Evolutionary conservation across 208 protist genomes (phyloP).

Genomic region (Herpetomonas samuelpessoai): DNA sequence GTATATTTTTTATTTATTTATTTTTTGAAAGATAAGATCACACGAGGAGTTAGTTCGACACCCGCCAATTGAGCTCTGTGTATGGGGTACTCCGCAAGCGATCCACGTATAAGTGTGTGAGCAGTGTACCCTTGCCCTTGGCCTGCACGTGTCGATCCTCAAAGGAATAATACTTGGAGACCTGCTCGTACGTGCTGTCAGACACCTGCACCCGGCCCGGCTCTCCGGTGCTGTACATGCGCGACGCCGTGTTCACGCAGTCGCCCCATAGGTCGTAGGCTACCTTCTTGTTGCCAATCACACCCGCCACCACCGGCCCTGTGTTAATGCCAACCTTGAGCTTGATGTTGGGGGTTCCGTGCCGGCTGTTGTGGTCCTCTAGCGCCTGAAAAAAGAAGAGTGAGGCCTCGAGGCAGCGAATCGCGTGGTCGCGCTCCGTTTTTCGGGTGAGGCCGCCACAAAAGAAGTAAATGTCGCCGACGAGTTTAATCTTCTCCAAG

Average conservation of each 20-base stretch:
- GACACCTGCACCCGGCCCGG: slow-evolving; percentile 35
- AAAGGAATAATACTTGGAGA: slow-evolving; percentile 28
- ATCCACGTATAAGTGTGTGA: slow-evolving; percentile 33
- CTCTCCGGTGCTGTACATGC: slow-evolving; percentile 34
- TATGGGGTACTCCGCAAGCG: slow-evolving; percentile 16
- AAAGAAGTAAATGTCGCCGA: slow-evolving; percentile 55
- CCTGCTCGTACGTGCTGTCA: slow-evolving; percentile 22
- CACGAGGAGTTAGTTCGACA: slow-evolving; percentile 17
- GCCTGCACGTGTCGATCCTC: slow-evolving; percentile 28
- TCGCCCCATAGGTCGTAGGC: slow-evolving; percentile 60
- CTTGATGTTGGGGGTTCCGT: slow-evolving; percentile 29
- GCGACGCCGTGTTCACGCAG: slow-evolving; percentile 41
- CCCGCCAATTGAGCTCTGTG: slow-evolving; percentile 24
- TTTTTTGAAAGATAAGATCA: too few relatives aligned
- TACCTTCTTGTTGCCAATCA: slow-evolving; percentile 50
- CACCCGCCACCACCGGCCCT: slow-evolving; percentile 31
- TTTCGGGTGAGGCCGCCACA: slow-evolving; percentile 35
- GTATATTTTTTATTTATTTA: slow-evolving; percentile 8
- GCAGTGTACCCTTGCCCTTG: slow-evolving; percentile 40
- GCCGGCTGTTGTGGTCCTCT: slow-evolving; percentile 29
- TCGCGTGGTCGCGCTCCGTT: slow-evolving; percentile 31
- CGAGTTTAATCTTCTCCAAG: slow-evolving; percentile 60
- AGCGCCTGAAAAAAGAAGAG: slow-evolving; percentile 36
- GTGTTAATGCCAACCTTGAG: slow-evolving; percentile 37
- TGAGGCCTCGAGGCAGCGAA: slow-evolving; percentile 33